Conservation (phyloP, 2,329 filamentous ascomycete genomes). For the Aureobasidium sp. region DNA sequence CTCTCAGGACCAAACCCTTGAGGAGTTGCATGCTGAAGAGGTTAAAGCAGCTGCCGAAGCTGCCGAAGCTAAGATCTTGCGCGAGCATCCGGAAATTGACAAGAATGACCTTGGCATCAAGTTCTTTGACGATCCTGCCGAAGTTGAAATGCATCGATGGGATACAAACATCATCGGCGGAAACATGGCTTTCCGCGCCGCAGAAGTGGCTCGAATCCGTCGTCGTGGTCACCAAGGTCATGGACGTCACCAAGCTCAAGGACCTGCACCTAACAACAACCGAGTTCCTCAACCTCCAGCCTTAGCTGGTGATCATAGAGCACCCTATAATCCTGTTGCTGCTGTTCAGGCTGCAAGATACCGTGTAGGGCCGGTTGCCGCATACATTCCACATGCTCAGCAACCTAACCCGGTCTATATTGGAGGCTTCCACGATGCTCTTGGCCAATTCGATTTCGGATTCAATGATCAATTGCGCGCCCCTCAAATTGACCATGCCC, state of each 20-base stretch:
- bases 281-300: not conserved
- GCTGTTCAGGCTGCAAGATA: not conserved
- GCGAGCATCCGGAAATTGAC: slow-evolving; percentile 68
- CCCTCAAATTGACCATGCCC: too few species aligned
- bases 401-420: not conserved
- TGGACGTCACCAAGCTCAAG: not conserved
- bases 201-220: not conserved
- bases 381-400: not conserved
- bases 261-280: not conserved
- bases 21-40: slow-evolving; percentile 69
- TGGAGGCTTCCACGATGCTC: not conserved
- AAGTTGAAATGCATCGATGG: too few species aligned
- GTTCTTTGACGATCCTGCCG: slow-evolving; percentile 53
- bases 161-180: too few species aligned
- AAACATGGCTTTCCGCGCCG: too few species aligned
- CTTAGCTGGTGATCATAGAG: not conserved
- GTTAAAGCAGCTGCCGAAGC: slow-evolving; percentile 67
- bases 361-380: not conserved
- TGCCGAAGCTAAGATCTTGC: slow-evolving; percentile 60
- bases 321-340: not conserved
- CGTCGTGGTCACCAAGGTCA: too few species aligned
- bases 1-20: slow-evolving; percentile 53
- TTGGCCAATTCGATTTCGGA: not conserved
- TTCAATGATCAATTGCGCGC: not conserved
- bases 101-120: slow-evolving; percentile 65